Percentiles rank a stretch among this genome's conserved stretches.
Evolutionary conservation across 768 basidiomycete genomes (phyloP).

Genomic region (Lactarius indigo): DNA sequence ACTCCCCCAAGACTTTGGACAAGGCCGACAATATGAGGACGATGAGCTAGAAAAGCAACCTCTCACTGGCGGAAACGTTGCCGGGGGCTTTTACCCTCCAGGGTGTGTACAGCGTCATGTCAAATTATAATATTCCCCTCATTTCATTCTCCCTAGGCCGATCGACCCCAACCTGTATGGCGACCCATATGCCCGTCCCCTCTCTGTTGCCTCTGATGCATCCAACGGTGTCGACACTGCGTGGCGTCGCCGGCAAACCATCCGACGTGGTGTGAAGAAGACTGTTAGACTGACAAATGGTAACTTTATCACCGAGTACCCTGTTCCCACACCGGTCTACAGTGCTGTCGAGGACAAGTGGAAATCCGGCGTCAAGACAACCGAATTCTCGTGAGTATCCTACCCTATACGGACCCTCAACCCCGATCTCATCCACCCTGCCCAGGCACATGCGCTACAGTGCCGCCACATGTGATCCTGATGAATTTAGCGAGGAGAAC

Average conservation of each 20-base stretch:
- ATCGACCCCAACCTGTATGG: conserved; percentile 60
- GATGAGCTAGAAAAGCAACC: conserved; percentile 80
- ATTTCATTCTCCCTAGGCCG: conserved; percentile 25
- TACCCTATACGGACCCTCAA: too few species aligned
- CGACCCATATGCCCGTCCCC: conserved; percentile 60
- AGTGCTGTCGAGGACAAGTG: conserved; percentile 82
- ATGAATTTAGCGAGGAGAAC: conserved; percentile 74
- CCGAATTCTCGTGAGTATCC: conserved; percentile 81
- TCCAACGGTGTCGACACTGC: conserved; percentile 37
- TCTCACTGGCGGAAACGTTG: conserved; percentile 56
- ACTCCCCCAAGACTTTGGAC: conserved; percentile 48
- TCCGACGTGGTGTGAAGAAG: conserved; percentile 90
- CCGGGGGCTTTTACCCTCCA: conserved; percentile 72
- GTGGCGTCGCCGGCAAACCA: conserved; percentile 78
- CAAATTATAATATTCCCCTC: not conserved
- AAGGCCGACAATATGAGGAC: conserved; percentile 46
- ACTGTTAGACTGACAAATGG: conserved; percentile 92
- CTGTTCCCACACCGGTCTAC: conserved; percentile 79
- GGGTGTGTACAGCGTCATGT: conserved; percentile 44
- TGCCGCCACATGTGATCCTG: conserved; percentile 88
- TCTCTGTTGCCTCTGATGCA: conserved; percentile 36
- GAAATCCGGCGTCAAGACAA: conserved; percentile 57
- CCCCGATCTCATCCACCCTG: conserved; percentile 3
- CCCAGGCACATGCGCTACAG: conserved; percentile 88
- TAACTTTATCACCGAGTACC: conserved; percentile 88